Evolutionary conservation across 2,329 filamentous ascomycete genomes (phyloP).

Genomic region (Sporothrix pallida): DNA sequence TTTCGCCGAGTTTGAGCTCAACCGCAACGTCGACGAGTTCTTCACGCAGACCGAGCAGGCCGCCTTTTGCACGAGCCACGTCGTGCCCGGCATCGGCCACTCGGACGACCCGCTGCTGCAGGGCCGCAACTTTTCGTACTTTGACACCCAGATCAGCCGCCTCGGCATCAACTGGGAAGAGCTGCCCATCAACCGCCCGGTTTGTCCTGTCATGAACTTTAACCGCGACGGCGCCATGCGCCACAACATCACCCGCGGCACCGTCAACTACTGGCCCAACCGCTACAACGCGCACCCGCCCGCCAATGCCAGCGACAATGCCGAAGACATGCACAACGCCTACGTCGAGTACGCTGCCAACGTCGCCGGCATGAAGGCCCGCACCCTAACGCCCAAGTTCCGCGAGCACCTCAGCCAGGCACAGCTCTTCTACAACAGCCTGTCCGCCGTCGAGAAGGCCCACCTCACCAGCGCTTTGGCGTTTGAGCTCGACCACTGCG

Average conservation of each 20-base stretch:
- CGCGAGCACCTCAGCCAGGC: constrained; percentile 78
- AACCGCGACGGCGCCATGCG: constrained; percentile 76
- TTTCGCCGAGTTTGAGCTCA: constrained; percentile 79
- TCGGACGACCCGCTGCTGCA: constrained; percentile 77
- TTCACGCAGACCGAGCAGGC: constrained; percentile 84
- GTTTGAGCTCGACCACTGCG: constrained; percentile 82
- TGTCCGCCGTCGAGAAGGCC: constrained; percentile 68
- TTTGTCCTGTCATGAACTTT: constrained; percentile 76
- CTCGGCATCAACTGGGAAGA: constrained; percentile 78
- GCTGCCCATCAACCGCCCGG: constrained; percentile 75
- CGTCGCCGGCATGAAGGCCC: constrained; percentile 71
- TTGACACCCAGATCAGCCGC: constrained; percentile 71
- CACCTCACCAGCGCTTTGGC: constrained; percentile 66
- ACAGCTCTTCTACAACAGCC: constrained; percentile 81
- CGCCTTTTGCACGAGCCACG: constrained; percentile 80
- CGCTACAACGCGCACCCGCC: constrained; percentile 68
- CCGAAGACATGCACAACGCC: constrained; percentile 57
- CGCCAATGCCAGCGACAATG: constrained; percentile 52
- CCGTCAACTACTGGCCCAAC: constrained; percentile 82
- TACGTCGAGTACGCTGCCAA: constrained; percentile 72
- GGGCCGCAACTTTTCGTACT: constrained; percentile 72
- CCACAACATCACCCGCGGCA: constrained; percentile 75
- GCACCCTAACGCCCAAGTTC: constrained; percentile 74
- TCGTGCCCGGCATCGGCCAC: constrained; percentile 79
- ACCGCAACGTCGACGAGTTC: constrained; percentile 80